phyloP scores from a whole-genome alignment of 306 rosid species.

The Lathyrus oleraceus region DNA sequence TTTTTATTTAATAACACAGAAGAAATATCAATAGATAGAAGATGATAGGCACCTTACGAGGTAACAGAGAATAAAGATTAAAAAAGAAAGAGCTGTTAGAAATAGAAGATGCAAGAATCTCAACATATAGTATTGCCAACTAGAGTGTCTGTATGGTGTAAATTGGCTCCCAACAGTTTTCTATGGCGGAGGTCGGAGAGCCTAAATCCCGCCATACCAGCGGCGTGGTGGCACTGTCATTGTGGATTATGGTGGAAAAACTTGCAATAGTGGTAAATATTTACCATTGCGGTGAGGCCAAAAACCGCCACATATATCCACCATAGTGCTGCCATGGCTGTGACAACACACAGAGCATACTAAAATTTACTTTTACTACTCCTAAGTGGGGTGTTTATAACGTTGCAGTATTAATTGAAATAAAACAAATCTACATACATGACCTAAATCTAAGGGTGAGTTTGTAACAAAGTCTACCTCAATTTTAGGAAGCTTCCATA shows the following conservation, averaged over 20 bases:
- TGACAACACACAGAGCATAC: too few species aligned
- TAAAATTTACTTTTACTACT: background rate
- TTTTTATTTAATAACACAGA: conserved; percentile 9
- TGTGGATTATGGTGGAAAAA: too few species aligned
- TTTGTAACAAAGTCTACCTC: background rate
- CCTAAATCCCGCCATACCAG: too few species aligned
- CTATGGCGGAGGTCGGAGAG: too few species aligned
- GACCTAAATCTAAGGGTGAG: background rate
- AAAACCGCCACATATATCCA: too few species aligned
- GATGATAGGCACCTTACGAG: background rate
- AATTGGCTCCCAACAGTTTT: background rate
- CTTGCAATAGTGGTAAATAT: too few species aligned
- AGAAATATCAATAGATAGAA: background rate
- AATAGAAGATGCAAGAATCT: background rate
- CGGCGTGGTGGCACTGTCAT: too few species aligned
- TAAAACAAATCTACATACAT: background rate
- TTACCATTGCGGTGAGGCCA: too few species aligned
- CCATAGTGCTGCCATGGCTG: too few species aligned
- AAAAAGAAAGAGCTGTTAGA: background rate
- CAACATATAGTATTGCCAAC: conserved; percentile 3
- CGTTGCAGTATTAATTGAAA: background rate
- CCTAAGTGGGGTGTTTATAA: background rate
- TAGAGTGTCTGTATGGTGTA: background rate
- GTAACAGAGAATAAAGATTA: background rate
- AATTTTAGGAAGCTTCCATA: background rate